phyloP scores from a whole-genome alignment of 129 eudicot species.

The Pulicaria dysenterica region DNA sequence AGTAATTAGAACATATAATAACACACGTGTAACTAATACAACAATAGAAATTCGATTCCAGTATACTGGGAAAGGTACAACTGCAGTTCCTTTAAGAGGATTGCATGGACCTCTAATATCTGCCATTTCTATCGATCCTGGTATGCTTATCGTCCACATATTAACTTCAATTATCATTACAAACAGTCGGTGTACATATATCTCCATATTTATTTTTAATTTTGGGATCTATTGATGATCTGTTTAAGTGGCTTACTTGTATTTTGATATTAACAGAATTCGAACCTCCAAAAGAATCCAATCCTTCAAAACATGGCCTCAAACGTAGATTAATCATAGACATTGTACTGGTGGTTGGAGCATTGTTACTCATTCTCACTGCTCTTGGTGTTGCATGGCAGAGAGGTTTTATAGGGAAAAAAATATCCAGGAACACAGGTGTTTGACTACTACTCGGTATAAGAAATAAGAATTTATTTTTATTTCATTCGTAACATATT shows the following conservation, averaged over 20 bases:
- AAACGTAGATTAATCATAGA: slow-evolving; percentile 31
- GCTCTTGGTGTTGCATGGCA: slow-evolving; percentile 38
- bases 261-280: slow-evolving; percentile 26
- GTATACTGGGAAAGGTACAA: slow-evolving; percentile 59
- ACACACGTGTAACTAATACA: slow-evolving; percentile 29
- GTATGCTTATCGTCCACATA: slow-evolving; percentile 26
- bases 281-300: no score
- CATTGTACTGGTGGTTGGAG: slow-evolving; percentile 30
- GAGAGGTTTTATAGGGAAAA: slow-evolving; percentile 35
- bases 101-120: slow-evolving; percentile 59
- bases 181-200: no score
- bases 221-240: no score
- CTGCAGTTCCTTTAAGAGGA: slow-evolving; percentile 46
- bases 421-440: slow-evolving; percentile 57
- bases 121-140: slow-evolving; percentile 60
- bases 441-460: background rate
- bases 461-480: no score
- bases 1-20: background rate
- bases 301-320: background rate
- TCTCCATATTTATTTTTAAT: no score
- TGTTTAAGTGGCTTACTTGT: background rate
- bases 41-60: slow-evolving; percentile 52
- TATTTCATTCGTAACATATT: background rate
- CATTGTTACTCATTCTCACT: slow-evolving; percentile 29
- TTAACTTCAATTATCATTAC: background rate